Percentiles rank a stretch among this genome's conserved stretches.
Evolutionary conservation across 495 filamentous ascomycete species (phyloP).

Genomic region (Penicillium angulare): DNA sequence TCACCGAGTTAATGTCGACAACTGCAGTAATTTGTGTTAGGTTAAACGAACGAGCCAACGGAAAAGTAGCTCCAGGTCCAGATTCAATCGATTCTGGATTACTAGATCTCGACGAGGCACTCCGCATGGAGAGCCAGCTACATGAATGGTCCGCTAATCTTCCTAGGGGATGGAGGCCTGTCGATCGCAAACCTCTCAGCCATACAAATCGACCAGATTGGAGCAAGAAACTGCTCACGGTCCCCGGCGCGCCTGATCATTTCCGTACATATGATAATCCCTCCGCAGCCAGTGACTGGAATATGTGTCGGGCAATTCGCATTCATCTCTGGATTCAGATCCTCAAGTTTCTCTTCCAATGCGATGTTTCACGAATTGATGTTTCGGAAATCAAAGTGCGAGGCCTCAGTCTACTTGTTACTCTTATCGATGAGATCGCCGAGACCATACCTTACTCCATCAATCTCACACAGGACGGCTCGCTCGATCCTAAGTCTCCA

Average conservation of each 20-base stretch:
- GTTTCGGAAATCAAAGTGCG: background rate
- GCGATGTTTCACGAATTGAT: background rate
- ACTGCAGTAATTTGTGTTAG: background rate
- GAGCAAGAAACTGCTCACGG: background rate
- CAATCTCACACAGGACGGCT: constrained; percentile 2
- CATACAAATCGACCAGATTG: constrained; percentile 1
- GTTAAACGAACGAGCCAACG: background rate
- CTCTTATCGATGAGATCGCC: constrained; percentile 4
- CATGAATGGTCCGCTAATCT: background rate
- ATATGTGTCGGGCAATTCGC: constrained; percentile 8
- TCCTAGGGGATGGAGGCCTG: background rate
- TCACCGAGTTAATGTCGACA: background rate
- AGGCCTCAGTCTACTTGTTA: background rate
- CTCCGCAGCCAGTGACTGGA: constrained; percentile 11
- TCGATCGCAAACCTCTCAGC: background rate
- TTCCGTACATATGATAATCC: constrained; percentile 3
- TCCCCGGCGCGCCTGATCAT: constrained; percentile 4
- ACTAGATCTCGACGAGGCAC: background rate
- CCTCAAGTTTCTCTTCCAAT: background rate
- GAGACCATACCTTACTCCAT: constrained; percentile 8
- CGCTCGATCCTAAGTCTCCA: background rate
- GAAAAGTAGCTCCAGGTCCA: no score
- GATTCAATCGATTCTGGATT: no score
- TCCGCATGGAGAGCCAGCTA: background rate
- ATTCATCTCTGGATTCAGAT: constrained; percentile 6